phyloP scores from a whole-genome alignment of 2,329 filamentous ascomycete species.

The Arthrobotrys pseudoclavata region DNA sequence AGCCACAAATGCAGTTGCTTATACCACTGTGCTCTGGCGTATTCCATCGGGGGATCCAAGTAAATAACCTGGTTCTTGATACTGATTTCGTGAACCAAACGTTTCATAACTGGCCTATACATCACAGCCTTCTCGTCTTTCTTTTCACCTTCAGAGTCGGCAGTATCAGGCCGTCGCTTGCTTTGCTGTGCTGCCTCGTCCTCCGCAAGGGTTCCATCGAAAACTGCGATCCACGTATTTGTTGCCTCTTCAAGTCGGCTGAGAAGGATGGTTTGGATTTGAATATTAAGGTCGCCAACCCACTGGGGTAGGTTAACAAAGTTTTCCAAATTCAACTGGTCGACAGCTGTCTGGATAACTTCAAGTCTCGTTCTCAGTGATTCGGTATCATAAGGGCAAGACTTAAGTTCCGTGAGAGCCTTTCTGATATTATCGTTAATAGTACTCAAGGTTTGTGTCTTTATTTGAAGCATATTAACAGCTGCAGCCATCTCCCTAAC shows the following conservation, averaged over 20 bases:
- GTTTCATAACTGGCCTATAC: constrained; percentile 76
- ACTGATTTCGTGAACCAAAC: constrained; percentile 88
- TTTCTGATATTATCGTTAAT: constrained; percentile 87
- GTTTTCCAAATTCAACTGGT: constrained; percentile 95
- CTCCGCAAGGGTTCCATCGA: constrained; percentile 72
- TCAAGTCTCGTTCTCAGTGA: constrained; percentile 85
- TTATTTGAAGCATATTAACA: constrained; percentile 87
- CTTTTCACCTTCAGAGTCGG: constrained; percentile 62
- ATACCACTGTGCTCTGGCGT: constrained; percentile 92
- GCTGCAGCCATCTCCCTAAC: constrained; percentile 91
- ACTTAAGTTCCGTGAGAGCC: constrained; percentile 83
- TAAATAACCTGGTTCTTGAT: constrained; percentile 99
- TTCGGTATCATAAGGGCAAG: constrained; percentile 83
- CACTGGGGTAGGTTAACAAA: constrained; percentile 93
- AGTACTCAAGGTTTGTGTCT: constrained; percentile 81
- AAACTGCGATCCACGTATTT: constrained; percentile 86
- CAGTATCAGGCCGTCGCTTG: constrained; percentile 53
- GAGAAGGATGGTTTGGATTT: constrained; percentile 84
- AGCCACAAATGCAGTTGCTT: constrained; percentile 93
- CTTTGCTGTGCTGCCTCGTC: constrained; percentile 60
- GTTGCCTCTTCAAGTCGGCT: constrained; percentile 88
- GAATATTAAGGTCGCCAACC: constrained; percentile 87
- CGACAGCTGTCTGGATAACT: constrained; percentile 89
- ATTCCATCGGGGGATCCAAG: constrained; percentile 91
- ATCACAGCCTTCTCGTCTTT: constrained; percentile 65